These are phyloP conservation scores for Ceratobasidium sp. DNA, from an alignment of 1,284 basidiomycete genomes.

Conservation along the genomic window DNA sequence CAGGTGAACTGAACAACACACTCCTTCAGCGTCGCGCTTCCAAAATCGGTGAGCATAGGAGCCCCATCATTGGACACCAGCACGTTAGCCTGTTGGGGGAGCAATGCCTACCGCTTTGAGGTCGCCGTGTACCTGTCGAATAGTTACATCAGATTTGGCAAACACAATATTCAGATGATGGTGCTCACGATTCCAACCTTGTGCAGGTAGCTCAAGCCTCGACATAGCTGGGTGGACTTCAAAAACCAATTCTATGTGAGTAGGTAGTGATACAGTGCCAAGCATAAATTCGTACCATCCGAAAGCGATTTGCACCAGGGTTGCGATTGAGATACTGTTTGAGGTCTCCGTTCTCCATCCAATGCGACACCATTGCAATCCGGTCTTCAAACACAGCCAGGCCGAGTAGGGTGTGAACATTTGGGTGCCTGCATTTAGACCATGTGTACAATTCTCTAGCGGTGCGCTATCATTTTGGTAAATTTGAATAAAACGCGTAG, in stretches of 20 bases:
- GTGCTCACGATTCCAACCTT: slow-evolving; percentile 6
- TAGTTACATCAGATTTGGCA: no score
- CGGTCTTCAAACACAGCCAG: not conserved
- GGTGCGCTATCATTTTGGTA: not conserved
- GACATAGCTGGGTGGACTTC: slow-evolving; percentile 6
- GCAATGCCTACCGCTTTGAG: not conserved
- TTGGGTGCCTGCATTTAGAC: slow-evolving; percentile 24
- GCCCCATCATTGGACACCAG: not conserved
- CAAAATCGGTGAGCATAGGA: slow-evolving; percentile 12
- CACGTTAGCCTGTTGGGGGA: not conserved
- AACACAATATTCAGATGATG: not conserved
- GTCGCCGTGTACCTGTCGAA: slow-evolving; percentile 15
- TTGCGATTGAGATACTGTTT: not conserved
- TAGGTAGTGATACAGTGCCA: not conserved
- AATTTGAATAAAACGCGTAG: not conserved
- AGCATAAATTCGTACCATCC: not conserved
- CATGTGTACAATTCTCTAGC: slow-evolving; percentile 8
- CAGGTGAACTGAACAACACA: not conserved
- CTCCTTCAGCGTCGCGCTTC: not conserved
- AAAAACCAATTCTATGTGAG: not conserved
- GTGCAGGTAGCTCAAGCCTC: slow-evolving; percentile 5
- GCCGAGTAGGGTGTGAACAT: not conserved
- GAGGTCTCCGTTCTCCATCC: slow-evolving; percentile 15
- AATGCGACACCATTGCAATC: slow-evolving; percentile 6
- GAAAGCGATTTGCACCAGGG: not conserved